A percentile compares a stretch with the other conserved stretches of the same genome.
Conservation (phyloP, 2,329 filamentous ascomycete species). For the Thielaviopsis musarum region DNA sequence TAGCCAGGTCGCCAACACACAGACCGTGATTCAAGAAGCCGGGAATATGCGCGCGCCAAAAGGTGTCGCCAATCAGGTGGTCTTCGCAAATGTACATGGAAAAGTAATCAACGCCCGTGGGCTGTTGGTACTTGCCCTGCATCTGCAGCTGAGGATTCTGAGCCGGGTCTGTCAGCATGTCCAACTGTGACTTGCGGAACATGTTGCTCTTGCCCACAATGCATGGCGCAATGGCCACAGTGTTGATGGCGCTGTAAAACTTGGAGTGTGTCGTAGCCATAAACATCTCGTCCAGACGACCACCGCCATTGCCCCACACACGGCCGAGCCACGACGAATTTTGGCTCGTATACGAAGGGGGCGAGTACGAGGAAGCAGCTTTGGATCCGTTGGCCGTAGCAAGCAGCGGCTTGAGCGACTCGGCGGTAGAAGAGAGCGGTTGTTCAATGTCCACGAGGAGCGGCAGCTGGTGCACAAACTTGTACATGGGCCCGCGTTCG, state of each 20-base stretch:
- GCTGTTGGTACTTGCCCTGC: conserved; percentile 18
- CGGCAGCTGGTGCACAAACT: conserved; percentile 90
- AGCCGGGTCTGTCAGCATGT: conserved; percentile 45
- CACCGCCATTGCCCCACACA: conserved; percentile 41
- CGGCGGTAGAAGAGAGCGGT: not conserved
- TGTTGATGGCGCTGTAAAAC: conserved; percentile 96
- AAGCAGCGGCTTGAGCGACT: conserved; percentile 11
- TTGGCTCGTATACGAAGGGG: not conserved
- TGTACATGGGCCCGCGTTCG: conserved; percentile 43
- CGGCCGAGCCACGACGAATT: conserved; percentile 15
- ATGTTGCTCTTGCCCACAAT: conserved; percentile 96
- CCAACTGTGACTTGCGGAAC: conserved; percentile 84
- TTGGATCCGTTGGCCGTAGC: not conserved
- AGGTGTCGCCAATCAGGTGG: conserved; percentile 79
- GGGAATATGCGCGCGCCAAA: conserved; percentile 57
- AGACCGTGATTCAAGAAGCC: conserved; percentile 66
- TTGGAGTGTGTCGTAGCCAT: conserved; percentile 89
- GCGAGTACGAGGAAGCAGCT: not conserved
- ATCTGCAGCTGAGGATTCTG: conserved; percentile 25
- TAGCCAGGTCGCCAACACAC: conserved; percentile 67
- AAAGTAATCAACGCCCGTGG: conserved; percentile 74
- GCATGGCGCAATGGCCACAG: conserved; percentile 77
- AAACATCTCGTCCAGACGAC: conserved; percentile 83
- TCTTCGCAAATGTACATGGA: conserved; percentile 96
- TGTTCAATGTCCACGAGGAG: conserved; percentile 60